Evolutionary conservation across 306 rosid species (phyloP).

Genomic region (Pterocarpus macrocarpus): DNA sequence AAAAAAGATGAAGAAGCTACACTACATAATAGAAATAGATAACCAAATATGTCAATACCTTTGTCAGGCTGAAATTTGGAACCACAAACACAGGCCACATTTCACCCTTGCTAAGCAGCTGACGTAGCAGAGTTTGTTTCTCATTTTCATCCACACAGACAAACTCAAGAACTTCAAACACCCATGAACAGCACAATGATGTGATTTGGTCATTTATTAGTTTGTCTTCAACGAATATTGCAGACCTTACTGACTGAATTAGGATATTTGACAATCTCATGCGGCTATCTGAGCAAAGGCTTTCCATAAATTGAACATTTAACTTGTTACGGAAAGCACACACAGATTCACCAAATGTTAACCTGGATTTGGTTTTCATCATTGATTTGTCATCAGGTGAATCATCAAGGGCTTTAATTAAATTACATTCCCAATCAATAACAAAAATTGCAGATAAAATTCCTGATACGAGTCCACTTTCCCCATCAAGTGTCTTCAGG

Average conservation of each 20-base stretch:
- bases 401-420: constrained; percentile 53
- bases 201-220: constrained; percentile 55
- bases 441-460: constrained; percentile 78
- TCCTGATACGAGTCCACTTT: constrained; percentile 68
- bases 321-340: constrained; percentile 64
- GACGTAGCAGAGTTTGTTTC: constrained; percentile 71
- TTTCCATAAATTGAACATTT: constrained; percentile 63
- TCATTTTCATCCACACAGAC: constrained; percentile 67
- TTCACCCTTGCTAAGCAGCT: constrained; percentile 68
- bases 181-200: constrained; percentile 78
- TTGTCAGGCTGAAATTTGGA: constrained; percentile 58
- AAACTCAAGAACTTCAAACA: constrained; percentile 71
- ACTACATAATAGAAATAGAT: constrained; percentile 37
- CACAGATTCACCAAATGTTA: constrained; percentile 62
- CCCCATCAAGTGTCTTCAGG: constrained; percentile 66
- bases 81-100: constrained; percentile 78
- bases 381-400: constrained; percentile 57
- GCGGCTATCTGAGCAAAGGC: constrained; percentile 58
- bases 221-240: constrained; percentile 72
- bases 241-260: constrained; percentile 70
- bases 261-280: constrained; percentile 61
- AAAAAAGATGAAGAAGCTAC: not conserved
- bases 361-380: constrained; percentile 58
- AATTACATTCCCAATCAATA: constrained; percentile 78
- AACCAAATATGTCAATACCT: constrained; percentile 51